Evolutionary conservation across 2,329 filamentous ascomycete species (phyloP).

Genomic region (Lasiodiplodia citricola): DNA sequence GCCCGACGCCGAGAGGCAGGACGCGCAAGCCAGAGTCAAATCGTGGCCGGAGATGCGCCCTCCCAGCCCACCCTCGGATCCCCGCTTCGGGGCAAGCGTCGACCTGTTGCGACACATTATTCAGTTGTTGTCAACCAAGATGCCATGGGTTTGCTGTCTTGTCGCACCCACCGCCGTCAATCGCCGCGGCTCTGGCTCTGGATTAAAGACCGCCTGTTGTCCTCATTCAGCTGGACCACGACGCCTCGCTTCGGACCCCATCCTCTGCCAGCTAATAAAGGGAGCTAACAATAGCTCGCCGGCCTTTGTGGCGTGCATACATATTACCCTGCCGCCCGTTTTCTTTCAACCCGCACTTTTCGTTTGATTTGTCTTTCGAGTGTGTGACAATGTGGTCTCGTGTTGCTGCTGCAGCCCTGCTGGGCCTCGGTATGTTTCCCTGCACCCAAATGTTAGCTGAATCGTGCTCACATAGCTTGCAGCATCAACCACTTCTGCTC

Average conservation of each 20-base stretch:
- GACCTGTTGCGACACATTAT: constrained; percentile 5
- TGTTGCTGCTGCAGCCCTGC: constrained; percentile 23
- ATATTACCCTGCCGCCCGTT: neutral
- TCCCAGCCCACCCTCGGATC: constrained; percentile 14
- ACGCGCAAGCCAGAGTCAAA: constrained; percentile 22
- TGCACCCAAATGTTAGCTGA: neutral
- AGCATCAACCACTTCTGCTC: constrained; percentile 23
- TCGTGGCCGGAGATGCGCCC: constrained; percentile 5
- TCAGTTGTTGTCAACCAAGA: neutral
- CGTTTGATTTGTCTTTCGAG: neutral
- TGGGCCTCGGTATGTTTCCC: constrained; percentile 22
- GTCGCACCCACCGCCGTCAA: neutral
- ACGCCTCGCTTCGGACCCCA: constrained; percentile 1
- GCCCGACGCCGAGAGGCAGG: constrained; percentile 20
- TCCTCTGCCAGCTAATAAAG: constrained; percentile 7
- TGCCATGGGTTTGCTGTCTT: constrained; percentile 18
- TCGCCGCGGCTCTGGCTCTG: neutral
- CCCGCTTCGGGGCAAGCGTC: constrained; percentile 20
- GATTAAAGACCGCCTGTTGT: constrained; percentile 15
- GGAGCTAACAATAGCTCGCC: constrained; percentile 19
- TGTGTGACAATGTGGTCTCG: constrained; percentile 20
- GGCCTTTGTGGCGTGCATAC: constrained; percentile 21
- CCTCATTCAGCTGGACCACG: neutral
- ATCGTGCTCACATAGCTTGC: neutral
- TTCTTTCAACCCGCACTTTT: neutral